Conservation (phyloP, 2,329 filamentous ascomycete genomes). For the Coleophoma eucalyptorum region DNA sequence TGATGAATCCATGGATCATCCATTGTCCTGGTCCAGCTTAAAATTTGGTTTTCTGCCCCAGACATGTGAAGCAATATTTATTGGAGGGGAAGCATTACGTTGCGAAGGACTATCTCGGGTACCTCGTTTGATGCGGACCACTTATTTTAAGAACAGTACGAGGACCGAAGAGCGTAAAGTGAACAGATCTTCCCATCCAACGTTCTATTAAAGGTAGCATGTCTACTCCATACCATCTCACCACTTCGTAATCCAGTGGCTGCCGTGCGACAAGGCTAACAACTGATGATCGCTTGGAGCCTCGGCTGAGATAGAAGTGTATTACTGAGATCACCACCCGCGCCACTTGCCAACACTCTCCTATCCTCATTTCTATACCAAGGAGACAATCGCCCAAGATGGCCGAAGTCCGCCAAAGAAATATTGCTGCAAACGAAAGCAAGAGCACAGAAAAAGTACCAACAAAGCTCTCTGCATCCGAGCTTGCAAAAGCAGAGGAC, state of each 20-base stretch:
- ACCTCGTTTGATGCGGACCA: too few species aligned
- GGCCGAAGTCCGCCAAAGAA: constrained; percentile 12
- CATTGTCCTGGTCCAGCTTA: too few species aligned
- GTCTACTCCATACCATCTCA: too few species aligned
- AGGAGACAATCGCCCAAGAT: constrained; percentile 3
- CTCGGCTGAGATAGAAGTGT: neutral
- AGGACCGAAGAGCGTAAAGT: too few species aligned
- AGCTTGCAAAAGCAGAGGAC: constrained; percentile 21
- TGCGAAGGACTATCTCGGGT: too few species aligned
- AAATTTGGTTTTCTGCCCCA: too few species aligned
- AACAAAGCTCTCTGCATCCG: constrained; percentile 1
- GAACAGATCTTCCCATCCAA: too few species aligned
- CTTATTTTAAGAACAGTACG: too few species aligned
- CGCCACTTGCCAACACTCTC: neutral
- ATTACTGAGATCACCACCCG: neutral
- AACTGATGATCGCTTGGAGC: neutral
- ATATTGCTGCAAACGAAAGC: constrained; percentile 1
- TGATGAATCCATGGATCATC: too few species aligned
- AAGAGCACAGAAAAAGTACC: neutral
- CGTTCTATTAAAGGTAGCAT: too few species aligned
- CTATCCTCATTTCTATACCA: neutral
- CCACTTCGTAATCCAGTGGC: neutral
- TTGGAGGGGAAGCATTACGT: too few species aligned
- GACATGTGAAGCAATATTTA: too few species aligned
- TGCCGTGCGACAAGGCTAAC: neutral